phyloP scores from a whole-genome alignment of 371 early-diverging fungal genomes.

The Lichtheimia hyalospora region DNA sequence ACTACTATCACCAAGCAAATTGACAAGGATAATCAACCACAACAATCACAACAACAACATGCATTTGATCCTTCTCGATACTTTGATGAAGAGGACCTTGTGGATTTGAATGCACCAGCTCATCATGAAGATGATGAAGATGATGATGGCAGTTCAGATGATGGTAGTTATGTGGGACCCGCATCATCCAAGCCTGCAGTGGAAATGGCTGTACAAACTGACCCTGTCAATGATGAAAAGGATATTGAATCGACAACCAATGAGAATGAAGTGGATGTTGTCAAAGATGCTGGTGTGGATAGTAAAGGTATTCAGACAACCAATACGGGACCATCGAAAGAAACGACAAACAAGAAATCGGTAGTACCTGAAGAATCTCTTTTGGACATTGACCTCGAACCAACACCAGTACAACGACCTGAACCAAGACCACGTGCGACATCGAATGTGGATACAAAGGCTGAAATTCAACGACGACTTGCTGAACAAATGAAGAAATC shows the following conservation, averaged over 20 bases:
- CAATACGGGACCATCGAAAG: background rate
- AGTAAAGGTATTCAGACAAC: background rate
- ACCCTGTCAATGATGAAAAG: background rate
- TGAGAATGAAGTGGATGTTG: background rate
- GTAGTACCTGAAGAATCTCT: background rate
- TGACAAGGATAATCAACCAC: background rate
- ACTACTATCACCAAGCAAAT: background rate
- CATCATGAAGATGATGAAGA: conserved; percentile 3
- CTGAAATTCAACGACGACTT: background rate
- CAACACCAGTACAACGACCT: background rate
- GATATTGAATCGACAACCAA: background rate
- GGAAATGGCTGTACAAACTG: background rate
- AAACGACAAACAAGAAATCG: background rate
- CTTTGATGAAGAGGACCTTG: conserved; percentile 10
- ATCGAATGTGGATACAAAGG: background rate
- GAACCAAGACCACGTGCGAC: no score
- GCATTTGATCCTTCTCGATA: conserved; percentile 5
- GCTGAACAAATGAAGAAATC: conserved; percentile 1
- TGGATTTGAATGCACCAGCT: conserved; percentile 8
- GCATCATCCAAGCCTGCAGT: no score
- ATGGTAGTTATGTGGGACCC: background rate
- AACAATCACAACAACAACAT: background rate
- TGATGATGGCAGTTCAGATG: conserved; percentile 3
- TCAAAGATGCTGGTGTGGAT: background rate
- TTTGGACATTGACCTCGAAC: background rate